Base-by-base conservation (phyloP, 169 alveolate genomes). In the Theileria orientalis region DNA sequence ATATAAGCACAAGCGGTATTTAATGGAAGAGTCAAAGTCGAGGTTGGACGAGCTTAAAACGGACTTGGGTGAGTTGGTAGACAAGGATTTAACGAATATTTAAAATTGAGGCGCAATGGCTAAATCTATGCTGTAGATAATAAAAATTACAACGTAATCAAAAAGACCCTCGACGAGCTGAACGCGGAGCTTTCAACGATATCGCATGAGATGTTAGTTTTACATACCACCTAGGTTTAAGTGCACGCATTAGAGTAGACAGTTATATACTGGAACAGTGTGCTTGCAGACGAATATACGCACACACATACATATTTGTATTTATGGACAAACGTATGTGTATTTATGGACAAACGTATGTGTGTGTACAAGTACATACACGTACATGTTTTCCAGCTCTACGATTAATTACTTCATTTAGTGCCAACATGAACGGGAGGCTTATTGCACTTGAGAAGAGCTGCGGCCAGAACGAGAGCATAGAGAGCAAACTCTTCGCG, bases 11-110 rank as follows among this genome's bases (percentile, higher is more conserved):
- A 74, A 54, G 32, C 72, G 23, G 46, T 64, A 83, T 23, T 35
- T 72, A 62, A 83, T 79, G 33, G 68, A 62, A 9, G 86, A 84
- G 37, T 70, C 75, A 29, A 57, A 69, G 62, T 40, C 74, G 47
- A 62, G 67, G 41, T 60, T 87, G 0, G 57, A 69, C 21, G 75
- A 74, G 52, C 56, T 78, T 21, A 66, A 47, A 51, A 72, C 66
- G 11, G 54, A 83, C 52, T 35, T 79, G 61, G 83, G 86, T 83
- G 51, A 3, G 23, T 47, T 47, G 14, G 3, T 47, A 47, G 49
- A 9, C 14, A 41, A 41, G 14, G 8, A 41, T 41, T 41, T 9
- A 9, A 41, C 49, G n/a, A 41, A 41, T 9, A 41, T 9, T 14
- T 41, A 41, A 41, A 9, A 47, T 77, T 33, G 64, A 67, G 27